These are phyloP conservation scores for Paecilomyces dactylethromorphus DNA, from an alignment of 2,329 filamentous ascomycete species.

Conservation along the genomic window DNA sequence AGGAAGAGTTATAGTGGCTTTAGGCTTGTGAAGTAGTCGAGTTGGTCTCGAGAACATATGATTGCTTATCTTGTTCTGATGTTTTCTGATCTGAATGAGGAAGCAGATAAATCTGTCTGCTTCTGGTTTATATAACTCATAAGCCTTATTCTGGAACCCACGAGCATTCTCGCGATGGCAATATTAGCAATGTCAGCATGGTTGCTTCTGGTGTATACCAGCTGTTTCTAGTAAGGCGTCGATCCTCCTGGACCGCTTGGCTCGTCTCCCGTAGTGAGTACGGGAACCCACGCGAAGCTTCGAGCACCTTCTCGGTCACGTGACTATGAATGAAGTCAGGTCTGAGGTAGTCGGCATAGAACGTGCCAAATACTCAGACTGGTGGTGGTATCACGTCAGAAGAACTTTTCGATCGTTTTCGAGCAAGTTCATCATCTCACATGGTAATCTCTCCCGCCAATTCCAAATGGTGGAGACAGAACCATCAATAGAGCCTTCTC, in stretches of 20 bases:
- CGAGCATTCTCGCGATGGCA: not conserved
- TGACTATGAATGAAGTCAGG: not conserved
- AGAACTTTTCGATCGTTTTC: not conserved
- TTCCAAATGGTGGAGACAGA: not conserved
- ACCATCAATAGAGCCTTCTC: not conserved
- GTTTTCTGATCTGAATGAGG: conserved; percentile 6
- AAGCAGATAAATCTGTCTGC: conserved; percentile 4
- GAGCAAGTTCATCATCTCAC: not conserved
- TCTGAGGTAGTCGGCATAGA: not conserved
- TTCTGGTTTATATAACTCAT: not conserved
- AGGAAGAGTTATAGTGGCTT: conserved; percentile 5
- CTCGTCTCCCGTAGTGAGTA: not conserved
- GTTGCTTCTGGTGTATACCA: conserved; percentile 1
- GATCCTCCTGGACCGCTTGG: conserved; percentile 10
- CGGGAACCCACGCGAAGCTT: not conserved
- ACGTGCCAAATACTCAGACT: not conserved
- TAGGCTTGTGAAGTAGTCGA: conserved; percentile 4
- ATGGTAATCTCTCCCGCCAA: not conserved
- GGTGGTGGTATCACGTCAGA: not conserved
- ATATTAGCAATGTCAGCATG: not conserved
- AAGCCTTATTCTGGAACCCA: not conserved
- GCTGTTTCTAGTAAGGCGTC: conserved; percentile 8
- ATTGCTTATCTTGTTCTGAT: conserved; percentile 12
- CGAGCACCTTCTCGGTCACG: not conserved
- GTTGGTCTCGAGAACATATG: conserved; percentile 5